Base-by-base conservation (phyloP, 257 asterid species). In the Sherardia arvensis region DNA sequence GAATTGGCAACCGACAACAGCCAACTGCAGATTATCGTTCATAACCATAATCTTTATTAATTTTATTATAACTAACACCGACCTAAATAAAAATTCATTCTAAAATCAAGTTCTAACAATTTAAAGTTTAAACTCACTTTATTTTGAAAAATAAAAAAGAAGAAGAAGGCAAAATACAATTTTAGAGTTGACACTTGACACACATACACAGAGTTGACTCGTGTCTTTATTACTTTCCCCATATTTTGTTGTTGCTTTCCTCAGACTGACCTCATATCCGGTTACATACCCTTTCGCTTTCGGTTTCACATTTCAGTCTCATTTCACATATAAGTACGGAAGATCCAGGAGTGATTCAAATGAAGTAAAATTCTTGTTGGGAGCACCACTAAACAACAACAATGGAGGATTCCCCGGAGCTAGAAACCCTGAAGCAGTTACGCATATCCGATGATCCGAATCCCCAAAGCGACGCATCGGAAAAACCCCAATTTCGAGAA, bases 401-500 rank as follows among this genome's bases (percentile, higher is more conserved):
- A 22, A 68, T 68, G 72, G 72, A 32, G 25, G 28, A 32, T 15
- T 60, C 22, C 20, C 49, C 54, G 10, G 54, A 33, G 7, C 51
- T 32, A 43, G 40, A 28, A 12, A 57, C 40, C 40, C 64, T 36
- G 20, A 23, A 26, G 11, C 56, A 8, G 9, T 26, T 55, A 32
- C 66, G 12, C 25, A 45, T 18, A 30, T 49, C 25, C 66, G 61
- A 70, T 65, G 53, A 14, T n/a, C 66, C 27, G 20, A 48, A 55
- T 56, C 63, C 30, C 5, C 61, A 58, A 33, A 40, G 32, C 65
- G 25, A 54, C 28, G 71, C 28, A 51, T 21, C 23, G 25, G 65
- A 65, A 45, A 57, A 57, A 51, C 72, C 67, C 43, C 58, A 60
- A 49, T 68, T 45, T 15, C 48, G 27, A 18, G 59, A 60, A 15